These are phyloP conservation scores for Alternaria brassicae DNA, from an alignment of 2,329 filamentous ascomycete species.

Conservation along the genomic window DNA sequence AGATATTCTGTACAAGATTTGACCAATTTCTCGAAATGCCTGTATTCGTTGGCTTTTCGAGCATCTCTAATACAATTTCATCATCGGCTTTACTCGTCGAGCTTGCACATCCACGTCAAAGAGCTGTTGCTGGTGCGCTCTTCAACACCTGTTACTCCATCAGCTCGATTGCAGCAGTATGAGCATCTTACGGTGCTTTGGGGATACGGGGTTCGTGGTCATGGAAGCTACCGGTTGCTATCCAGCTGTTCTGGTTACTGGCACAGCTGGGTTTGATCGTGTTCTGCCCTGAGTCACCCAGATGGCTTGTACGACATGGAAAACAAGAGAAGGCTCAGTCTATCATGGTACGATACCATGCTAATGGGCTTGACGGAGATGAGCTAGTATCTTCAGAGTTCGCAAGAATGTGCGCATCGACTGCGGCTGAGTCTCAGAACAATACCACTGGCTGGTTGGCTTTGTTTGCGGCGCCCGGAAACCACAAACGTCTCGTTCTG, in stretches of 20 bases:
- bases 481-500: slow-evolving; percentile 51
- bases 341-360: slow-evolving; percentile 63
- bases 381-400: slow-evolving; percentile 14
- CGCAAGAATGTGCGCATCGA: slow-evolving; percentile 7
- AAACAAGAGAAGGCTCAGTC: slow-evolving; percentile 60
- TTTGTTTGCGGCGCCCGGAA: slow-evolving; percentile 40
- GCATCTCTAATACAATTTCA: slow-evolving; percentile 20
- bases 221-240: slow-evolving; percentile 18
- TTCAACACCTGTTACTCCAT: slow-evolving; percentile 29
- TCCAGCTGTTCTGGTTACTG: slow-evolving; percentile 15
- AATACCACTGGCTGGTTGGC: slow-evolving; percentile 5
- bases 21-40: slow-evolving; percentile 16
- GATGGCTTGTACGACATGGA: slow-evolving; percentile 65
- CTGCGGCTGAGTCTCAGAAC: neutral
- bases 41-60: slow-evolving; percentile 17
- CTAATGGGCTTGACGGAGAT: slow-evolving; percentile 50
- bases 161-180: slow-evolving; percentile 17
- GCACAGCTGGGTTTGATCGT: slow-evolving; percentile 11
- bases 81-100: slow-evolving; percentile 21
- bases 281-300: slow-evolving; percentile 61
- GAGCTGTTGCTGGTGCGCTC: slow-evolving; percentile 20
- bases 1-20: slow-evolving; percentile 15
- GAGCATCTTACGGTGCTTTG: slow-evolving; percentile 19
- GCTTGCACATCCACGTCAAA: slow-evolving; percentile 24
- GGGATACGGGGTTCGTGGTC: slow-evolving; percentile 16